Base-by-base conservation (phyloP, 306 rosid species). In the Gynostemma pentaphyllum region DNA sequence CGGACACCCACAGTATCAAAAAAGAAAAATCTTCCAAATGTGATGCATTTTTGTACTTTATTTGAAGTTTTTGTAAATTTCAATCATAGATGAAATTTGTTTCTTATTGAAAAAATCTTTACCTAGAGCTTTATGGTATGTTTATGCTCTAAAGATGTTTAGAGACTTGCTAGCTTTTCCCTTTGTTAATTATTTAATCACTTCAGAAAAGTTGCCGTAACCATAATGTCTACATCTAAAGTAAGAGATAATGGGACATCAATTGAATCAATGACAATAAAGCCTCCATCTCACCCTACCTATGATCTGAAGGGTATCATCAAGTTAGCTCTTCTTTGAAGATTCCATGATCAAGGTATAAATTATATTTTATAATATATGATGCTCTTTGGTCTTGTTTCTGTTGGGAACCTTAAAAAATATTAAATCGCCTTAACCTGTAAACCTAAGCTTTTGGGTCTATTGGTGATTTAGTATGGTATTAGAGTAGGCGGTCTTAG, bases 231-330 rank as follows among this genome's bases (percentile, higher is more conserved):
- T 56, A n/a, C 64, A 34, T 56, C 64, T 56, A 28, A 16, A n/a
- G 9, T 45, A 34, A 34, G 36, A 34, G 45, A 9, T 34, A 32
- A 44, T 56, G 45, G 64, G 45, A 56, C 36, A 34, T 76, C 89
- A 18, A 62, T 67, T 0, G 75, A 82, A 24, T 80, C 91, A 49
- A 70, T 75, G 66, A 72, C 81, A 29, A 62, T 87, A 67, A 72
- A 78, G 79, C 95, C 96, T 74, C 97, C 96, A 8, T 22, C 73
- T 50, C 97, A 85, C 82, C 97, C 97, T 5, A 85, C 97, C 48
- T 91, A 91, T 75, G 96, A 87, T 79, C 70, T 91, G 79, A 72
- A 68, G 62, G 88, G 83, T 30, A 72, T 80, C 63, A 83, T 91
- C 76, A 76, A 87, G 77, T 75, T 78, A 65, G 91, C 96, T 7